These are phyloP conservation scores for Baeospora myosura DNA, from an alignment of 1,284 basidiomycete species.

Conservation along the genomic window DNA sequence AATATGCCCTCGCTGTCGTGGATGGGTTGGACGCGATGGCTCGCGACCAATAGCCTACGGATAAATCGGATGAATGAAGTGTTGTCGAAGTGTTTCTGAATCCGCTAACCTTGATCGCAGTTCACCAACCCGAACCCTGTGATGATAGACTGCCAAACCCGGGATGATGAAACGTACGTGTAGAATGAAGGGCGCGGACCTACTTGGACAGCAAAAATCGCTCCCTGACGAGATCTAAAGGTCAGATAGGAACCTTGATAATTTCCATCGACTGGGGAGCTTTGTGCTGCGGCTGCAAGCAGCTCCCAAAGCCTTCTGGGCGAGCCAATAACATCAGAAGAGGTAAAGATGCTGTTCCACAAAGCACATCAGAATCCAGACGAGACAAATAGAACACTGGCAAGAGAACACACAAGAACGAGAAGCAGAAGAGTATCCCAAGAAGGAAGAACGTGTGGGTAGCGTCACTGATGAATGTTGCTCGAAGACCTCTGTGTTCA, in stretches of 20 bases:
- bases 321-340: conserved; percentile 21
- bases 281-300: conserved; percentile 33
- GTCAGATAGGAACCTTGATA: conserved; percentile 49
- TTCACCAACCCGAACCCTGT: no score
- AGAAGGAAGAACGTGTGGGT: conserved; percentile 46
- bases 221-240: no score
- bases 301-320: conserved; percentile 36
- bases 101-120: conserved; percentile 38
- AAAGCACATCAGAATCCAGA: conserved; percentile 33
- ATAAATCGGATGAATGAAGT: background rate
- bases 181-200: no score
- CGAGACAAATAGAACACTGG: conserved; percentile 26
- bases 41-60: conserved; percentile 43
- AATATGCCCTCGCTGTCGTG: conserved; percentile 44
- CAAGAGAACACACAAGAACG: background rate
- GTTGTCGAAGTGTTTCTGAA: background rate
- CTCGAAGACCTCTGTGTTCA: conserved; percentile 40
- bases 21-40: conserved; percentile 42
- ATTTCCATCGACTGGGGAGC: conserved; percentile 43
- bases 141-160: no score
- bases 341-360: background rate
- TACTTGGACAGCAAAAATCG: no score
- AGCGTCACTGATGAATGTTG: conserved; percentile 49
- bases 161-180: no score
- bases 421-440: conserved; percentile 20